Base-by-base conservation (phyloP, 176 grass and related monocot species). In the Oryza meridionalis region DNA sequence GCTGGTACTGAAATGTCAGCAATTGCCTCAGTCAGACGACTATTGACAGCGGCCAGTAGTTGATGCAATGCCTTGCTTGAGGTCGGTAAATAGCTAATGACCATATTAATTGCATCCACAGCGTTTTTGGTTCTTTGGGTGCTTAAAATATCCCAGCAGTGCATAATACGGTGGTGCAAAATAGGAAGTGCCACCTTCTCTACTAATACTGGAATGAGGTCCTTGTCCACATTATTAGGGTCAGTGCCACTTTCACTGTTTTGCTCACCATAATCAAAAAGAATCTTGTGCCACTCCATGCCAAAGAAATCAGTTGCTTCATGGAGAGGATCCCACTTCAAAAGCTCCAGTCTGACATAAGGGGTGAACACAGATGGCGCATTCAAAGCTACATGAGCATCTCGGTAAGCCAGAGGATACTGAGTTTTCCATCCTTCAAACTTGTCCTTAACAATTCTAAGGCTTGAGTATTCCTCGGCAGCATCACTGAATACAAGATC, bases 151-250 rank as follows among this genome's bases (percentile, higher is more conserved):
- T 99, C 96, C 96, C 96, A 99, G 24, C 96, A 99, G 61, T 94
- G 89, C 27, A 79, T 85, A 79, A 99, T 89, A 71, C 92, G 93
- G 72, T 99, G 91, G 53, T 99, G 93, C 70, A 99, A 86, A 65
- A 99, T 94, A 76, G 91, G 93, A 90, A 99, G 96, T 37, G 86
- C 93, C n/a, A 99, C 93, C 84, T 96, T 99, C 82, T 96, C 93
- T 13, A 93, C 89, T 53, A 99, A 68, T 67, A 78, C 78, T 38
- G 91, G 93, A 81, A 99, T 69, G 38, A 94, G 89, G 77, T 90
- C 80, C 19, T 75, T 35, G 90, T 99, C 91, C 3, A 61, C 55
- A 76, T 99, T 91, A 82, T 87, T 65, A 75, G 58, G 74, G 29
- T 85, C 76, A 49, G 77, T 66, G 29, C 51, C 64, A 59, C 21